Evolutionary conservation across 2,329 filamentous ascomycete genomes (phyloP).

Genomic region (Plenodomus lindquistii): DNA sequence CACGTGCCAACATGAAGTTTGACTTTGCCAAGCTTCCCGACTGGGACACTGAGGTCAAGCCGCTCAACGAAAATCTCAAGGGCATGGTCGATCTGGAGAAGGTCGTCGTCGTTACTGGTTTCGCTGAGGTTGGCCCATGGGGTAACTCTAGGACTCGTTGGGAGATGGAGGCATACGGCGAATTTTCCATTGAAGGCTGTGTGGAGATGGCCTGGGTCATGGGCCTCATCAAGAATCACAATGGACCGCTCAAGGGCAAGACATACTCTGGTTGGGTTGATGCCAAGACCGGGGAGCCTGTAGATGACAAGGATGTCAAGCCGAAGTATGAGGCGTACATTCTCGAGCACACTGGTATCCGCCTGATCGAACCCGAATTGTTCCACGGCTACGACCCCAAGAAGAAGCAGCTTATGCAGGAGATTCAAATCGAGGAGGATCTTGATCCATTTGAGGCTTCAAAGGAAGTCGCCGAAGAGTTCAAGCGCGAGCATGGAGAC

Average conservation of each 20-base stretch:
- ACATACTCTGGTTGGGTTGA: slow-evolving; percentile 98
- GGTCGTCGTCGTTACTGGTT: slow-evolving; percentile 96
- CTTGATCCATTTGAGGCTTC: slow-evolving; percentile 96
- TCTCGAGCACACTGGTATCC: slow-evolving; percentile 94
- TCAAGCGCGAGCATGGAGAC: slow-evolving; percentile 94
- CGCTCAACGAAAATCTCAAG: slow-evolving; percentile 84
- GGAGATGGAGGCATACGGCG: slow-evolving; percentile 98
- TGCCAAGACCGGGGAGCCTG: slow-evolving; percentile 87
- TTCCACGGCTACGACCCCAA: slow-evolving; percentile 97
- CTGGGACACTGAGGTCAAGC: slow-evolving; percentile 88
- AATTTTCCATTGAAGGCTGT: slow-evolving; percentile 96
- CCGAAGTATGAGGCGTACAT: slow-evolving; percentile 96
- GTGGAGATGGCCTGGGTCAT: slow-evolving; percentile 99
- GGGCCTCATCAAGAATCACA: slow-evolving; percentile 99
- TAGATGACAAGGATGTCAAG: slow-evolving; percentile 98
- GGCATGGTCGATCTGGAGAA: slow-evolving; percentile 99
- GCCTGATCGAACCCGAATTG: slow-evolving; percentile 94
- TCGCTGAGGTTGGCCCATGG: slow-evolving; percentile 95
- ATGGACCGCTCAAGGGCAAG: slow-evolving; percentile 92
- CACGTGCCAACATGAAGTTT: slow-evolving; percentile 96
- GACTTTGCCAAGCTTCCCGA: slow-evolving; percentile 89
- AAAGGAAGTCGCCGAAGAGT: slow-evolving; percentile 96
- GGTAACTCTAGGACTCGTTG: slow-evolving; percentile 97
- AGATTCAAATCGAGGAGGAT: slow-evolving; percentile 96
- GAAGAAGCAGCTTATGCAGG: slow-evolving; percentile 97